A percentile compares a stretch with the other conserved stretches of the same genome.
phyloP scores from a whole-genome alignment of 2,329 filamentous ascomycete genomes.

The Tricladium varicosporioides region DNA sequence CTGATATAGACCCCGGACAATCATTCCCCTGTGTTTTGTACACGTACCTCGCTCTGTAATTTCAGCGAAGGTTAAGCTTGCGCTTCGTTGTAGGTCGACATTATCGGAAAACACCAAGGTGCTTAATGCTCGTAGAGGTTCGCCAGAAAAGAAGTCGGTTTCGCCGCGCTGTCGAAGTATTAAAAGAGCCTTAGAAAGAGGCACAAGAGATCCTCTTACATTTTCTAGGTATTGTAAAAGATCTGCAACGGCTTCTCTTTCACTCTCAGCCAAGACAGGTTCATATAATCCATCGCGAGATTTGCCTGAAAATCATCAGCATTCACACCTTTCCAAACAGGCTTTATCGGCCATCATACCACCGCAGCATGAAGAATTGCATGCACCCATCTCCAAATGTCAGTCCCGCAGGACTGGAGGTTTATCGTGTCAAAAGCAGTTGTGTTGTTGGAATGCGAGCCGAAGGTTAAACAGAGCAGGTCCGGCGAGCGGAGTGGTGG shows the following conservation, averaged over 20 bases:
- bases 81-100: slow-evolving; percentile 94
- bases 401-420: slow-evolving; percentile 31
- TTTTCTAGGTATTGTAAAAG: slow-evolving; percentile 95
- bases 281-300: slow-evolving; percentile 81
- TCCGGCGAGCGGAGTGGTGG: slow-evolving; percentile 8
- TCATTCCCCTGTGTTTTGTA: background rate
- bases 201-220: slow-evolving; percentile 46
- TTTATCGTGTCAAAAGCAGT: slow-evolving; percentile 24
- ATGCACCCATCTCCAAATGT: slow-evolving; percentile 54
- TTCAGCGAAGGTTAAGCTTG: slow-evolving; percentile 96
- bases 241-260: slow-evolving; percentile 95
- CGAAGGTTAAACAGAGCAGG: slow-evolving; percentile 24
- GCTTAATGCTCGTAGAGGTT: slow-evolving; percentile 88
- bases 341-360: slow-evolving; percentile 35
- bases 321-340: slow-evolving; percentile 16
- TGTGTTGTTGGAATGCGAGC: slow-evolving; percentile 27
- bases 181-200: slow-evolving; percentile 11
- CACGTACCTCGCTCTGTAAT: slow-evolving; percentile 92
- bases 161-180: slow-evolving; percentile 66
- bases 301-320: slow-evolving; percentile 54
- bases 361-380: slow-evolving; percentile 62
- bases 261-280: slow-evolving; percentile 87
- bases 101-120: slow-evolving; percentile 98
- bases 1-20: slow-evolving; percentile 3
- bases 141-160: slow-evolving; percentile 97